A percentile compares a stretch with the other conserved stretches of the same genome.
Conservation (phyloP, 2,329 filamentous ascomycete genomes). For the Ceratocystis alfenasii region DNA sequence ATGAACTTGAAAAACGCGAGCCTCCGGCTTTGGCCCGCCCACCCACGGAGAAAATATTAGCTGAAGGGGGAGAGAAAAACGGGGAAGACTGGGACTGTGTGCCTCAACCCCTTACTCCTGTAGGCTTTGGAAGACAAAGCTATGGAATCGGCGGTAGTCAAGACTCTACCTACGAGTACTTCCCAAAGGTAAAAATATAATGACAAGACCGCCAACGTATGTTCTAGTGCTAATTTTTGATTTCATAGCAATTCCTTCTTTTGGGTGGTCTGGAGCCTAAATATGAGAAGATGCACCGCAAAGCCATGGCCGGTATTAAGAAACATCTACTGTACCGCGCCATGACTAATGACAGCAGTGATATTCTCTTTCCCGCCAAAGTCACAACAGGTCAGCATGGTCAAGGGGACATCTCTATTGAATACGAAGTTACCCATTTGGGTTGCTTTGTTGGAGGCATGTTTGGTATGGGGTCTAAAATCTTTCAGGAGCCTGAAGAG, state of each 20-base stretch:
- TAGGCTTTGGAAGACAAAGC: constrained; percentile 35
- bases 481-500: constrained; percentile 47
- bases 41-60: background rate
- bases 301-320: constrained; percentile 54
- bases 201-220: background rate
- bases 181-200: constrained; percentile 42
- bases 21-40: background rate
- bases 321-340: constrained; percentile 67
- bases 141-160: constrained; percentile 53
- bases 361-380: constrained; percentile 64
- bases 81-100: constrained; percentile 36
- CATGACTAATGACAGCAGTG: constrained; percentile 49
- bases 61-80: background rate
- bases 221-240: constrained; percentile 28
- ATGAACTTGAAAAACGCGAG: background rate
- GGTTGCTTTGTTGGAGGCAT: constrained; percentile 61
- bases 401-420: constrained; percentile 32
- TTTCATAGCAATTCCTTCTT: constrained; percentile 53
- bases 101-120: constrained; percentile 46
- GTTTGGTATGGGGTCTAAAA: constrained; percentile 53
- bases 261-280: constrained; percentile 62
- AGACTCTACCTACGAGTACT: constrained; percentile 62
- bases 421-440: constrained; percentile 52
- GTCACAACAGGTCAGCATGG: constrained; percentile 37
- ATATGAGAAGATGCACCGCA: constrained; percentile 61